A percentile compares a stretch with the other conserved stretches of the same genome.
These are phyloP conservation scores for Alnus glutinosa DNA, from an alignment of 306 rosid genomes.

Conservation along the genomic window DNA sequence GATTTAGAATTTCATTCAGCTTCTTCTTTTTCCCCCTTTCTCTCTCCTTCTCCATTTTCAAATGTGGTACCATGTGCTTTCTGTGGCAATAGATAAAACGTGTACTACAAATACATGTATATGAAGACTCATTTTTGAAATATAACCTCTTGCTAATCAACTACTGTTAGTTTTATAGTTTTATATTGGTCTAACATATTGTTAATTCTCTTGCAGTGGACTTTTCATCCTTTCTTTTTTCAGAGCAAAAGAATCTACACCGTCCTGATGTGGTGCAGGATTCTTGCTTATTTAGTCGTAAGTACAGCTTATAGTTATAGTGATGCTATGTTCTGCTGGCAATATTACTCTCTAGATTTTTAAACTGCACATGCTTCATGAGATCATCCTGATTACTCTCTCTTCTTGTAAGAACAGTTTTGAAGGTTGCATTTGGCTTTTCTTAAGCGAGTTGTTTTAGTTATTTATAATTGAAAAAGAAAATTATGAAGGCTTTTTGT, in stretches of 20 bases:
- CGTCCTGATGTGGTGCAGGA: conserved; percentile 59
- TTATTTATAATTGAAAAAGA: not conserved
- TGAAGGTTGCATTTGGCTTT: conserved; percentile 5
- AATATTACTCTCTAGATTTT: not conserved
- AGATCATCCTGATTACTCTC: not conserved
- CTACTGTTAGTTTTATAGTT: not conserved
- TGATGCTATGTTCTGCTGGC: not conserved
- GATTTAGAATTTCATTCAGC: not conserved
- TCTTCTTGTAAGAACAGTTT: not conserved
- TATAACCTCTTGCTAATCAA: not conserved
- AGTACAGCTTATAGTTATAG: conserved; percentile 21
- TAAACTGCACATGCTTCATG: not conserved
- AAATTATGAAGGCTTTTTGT: not conserved
- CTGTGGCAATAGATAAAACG: not conserved
- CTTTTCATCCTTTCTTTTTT: conserved; percentile 52
- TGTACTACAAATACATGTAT: not conserved
- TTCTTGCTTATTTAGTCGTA: conserved; percentile 51
- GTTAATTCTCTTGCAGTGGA: conserved; percentile 50
- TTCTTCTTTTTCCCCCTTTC: not conserved
- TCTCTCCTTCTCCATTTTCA: not conserved
- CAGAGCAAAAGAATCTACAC: conserved; percentile 51
- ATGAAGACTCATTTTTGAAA: not conserved
- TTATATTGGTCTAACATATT: not conserved
- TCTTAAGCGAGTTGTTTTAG: not conserved
- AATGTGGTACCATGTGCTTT: not conserved